Conservation (phyloP, 1,284 basidiomycete species). For the Leccinum pachyderme region DNA sequence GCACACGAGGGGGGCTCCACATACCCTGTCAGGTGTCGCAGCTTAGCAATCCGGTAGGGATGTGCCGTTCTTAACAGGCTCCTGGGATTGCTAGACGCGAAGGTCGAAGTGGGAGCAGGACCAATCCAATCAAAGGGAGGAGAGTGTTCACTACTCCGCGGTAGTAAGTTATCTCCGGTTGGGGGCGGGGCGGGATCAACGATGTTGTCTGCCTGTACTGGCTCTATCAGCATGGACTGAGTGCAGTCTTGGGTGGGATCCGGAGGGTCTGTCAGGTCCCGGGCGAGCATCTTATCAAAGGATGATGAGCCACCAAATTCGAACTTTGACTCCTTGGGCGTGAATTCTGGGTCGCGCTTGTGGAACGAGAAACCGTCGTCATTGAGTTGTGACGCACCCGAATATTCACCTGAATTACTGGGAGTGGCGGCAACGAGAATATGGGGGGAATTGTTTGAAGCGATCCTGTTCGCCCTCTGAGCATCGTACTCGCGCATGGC, state of each 20-base stretch:
- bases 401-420: conserved; percentile 33
- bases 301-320: conserved; percentile 30
- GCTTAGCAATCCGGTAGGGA: conserved; percentile 32
- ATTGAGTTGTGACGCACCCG: conserved; percentile 14
- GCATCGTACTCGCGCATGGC: conserved; percentile 31
- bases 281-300: conserved; percentile 35
- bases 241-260: conserved; percentile 29
- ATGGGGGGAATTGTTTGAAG: conserved; percentile 19
- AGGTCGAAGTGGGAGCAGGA: conserved; percentile 14
- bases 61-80: conserved; percentile 33
- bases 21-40: conserved; percentile 22
- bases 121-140: conserved; percentile 29
- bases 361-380: conserved; percentile 13
- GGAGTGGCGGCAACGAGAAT: conserved; percentile 50
- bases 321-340: conserved; percentile 20
- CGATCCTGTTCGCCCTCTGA: conserved; percentile 14
- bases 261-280: conserved; percentile 20
- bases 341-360: conserved; percentile 4
- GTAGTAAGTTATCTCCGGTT: conserved; percentile 1
- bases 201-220: conserved; percentile 2
- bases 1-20: conserved; percentile 22
- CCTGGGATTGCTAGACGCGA: conserved; percentile 31
- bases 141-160: conserved; percentile 6
- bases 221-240: conserved; percentile 15
- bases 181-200: not conserved